These are phyloP conservation scores for Lactifluus rugatus DNA, from an alignment of 768 basidiomycete genomes.

Conservation along the genomic window DNA sequence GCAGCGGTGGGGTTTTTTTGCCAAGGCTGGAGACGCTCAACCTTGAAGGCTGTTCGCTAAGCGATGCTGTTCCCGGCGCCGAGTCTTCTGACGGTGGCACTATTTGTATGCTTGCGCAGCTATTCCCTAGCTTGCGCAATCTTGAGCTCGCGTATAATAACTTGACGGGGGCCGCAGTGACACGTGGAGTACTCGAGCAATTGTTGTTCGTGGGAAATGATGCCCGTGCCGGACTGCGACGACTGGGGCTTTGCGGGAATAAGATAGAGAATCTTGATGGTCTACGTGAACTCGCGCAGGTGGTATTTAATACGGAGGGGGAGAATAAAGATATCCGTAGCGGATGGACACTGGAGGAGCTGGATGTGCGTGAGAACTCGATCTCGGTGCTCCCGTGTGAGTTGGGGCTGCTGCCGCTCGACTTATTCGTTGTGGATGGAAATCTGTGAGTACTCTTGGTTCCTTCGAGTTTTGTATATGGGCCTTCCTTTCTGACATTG, in stretches of 20 bases:
- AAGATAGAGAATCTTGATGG: constrained; percentile 51
- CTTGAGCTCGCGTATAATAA: constrained; percentile 72
- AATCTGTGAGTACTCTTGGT: constrained; percentile 54
- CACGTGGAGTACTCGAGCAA: constrained; percentile 36
- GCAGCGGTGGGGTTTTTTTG: constrained; percentile 34
- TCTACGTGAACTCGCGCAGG: constrained; percentile 47
- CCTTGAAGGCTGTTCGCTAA: constrained; percentile 63
- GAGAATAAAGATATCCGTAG: constrained; percentile 38
- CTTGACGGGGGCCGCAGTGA: constrained; percentile 46
- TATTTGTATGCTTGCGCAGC: constrained; percentile 45
- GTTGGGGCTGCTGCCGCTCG: constrained; percentile 65
- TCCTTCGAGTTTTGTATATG: background rate
- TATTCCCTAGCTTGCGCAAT: constrained; percentile 62
- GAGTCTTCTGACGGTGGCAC: constrained; percentile 43
- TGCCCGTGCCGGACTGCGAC: constrained; percentile 45
- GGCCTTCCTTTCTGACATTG: background rate
- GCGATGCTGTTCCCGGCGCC: constrained; percentile 41
- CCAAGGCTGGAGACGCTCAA: constrained; percentile 65
- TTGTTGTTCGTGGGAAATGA: constrained; percentile 36
- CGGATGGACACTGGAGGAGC: constrained; percentile 67
- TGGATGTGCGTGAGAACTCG: constrained; percentile 78
- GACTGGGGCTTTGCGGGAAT: constrained; percentile 63
- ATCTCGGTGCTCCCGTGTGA: constrained; percentile 59
- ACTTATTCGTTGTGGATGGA: constrained; percentile 77
- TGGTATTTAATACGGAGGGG: constrained; percentile 38